Evolutionary conservation across 768 basidiomycete species (phyloP), one percentile per base, ranked within the genome.

Genomic region (Tricholoma matsutake): DNA sequence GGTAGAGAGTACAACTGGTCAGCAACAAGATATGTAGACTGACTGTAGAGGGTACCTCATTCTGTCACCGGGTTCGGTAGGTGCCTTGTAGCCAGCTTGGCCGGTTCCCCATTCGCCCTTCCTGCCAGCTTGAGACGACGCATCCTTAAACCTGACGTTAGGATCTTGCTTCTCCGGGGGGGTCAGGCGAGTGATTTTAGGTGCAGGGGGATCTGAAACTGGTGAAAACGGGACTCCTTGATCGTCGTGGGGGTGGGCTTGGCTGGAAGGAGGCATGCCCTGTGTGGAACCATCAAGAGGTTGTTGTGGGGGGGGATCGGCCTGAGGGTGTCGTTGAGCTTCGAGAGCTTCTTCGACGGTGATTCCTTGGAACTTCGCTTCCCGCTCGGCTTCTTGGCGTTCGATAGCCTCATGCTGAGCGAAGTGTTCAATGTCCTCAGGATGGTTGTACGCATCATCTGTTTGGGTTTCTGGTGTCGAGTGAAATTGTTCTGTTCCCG

Each of bases 391-490:
- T 75, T 98, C 96, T 64, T 86, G 75, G 8, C 72, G 82, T 70
- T 98, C 96, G 61, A 98, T 98, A 4, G 75, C 67, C 65, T 91
- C 92, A 71, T 98, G 96, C 57, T 92, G 86, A 28, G 86, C 81
- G 69, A 98, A 98, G 70, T 99, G 96, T 67, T 96, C 95, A 51
- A 89, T 59, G 72, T 94, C 94, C 74, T 98, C 97, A 0, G 94
- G 90, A 72, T 99, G 97, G 61, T 71, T 89, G 76, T 98, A 99
- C 0, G 95, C 83, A 65, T 94, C 93, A 71, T 98, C 96, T 0
- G 94, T 95, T 73, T 98, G 97, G 0, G 96, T 98, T 72, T 98
- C 97, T 0, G 95, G 96, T 35, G 96, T 98, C 29, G 87, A 89
- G 75, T 99, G 97, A 80, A 82, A 97, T 75, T 92, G 76, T 76